Base-by-base conservation (phyloP, 371 early-diverging fungal genomes). In the Mortierella sp. region DNA sequence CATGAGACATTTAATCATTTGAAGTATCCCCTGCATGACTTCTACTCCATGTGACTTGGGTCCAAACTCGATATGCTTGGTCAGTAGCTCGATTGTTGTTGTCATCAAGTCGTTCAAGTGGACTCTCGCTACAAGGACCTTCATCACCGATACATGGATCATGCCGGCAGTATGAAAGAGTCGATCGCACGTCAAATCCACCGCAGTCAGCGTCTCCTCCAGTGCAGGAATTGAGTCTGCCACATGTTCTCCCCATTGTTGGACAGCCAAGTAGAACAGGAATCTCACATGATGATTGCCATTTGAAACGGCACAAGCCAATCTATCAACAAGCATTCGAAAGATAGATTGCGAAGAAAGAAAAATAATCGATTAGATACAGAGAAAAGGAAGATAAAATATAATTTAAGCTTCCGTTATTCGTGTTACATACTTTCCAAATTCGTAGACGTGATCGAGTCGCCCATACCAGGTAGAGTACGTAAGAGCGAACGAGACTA, bases 191-290 rank as follows among this genome's bases (percentile, higher is more conserved):
- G 70, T 63, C 43, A 81, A 28, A 22, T 81, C 83, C 3, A 73
- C 76, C 4, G 73, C 76, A 5, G 70, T 70, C 30, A 81, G 54
- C 8, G 76, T 66, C 59, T 81, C 83, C 32, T 81, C 83, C 16
- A 81, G 57, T 0, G 76, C 76, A 10, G 73, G 65, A 47, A 81
- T 70, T 28, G 76, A 62, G 40, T 70, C 32, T 10, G 73, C 69
- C 16, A 81, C 67, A n/a, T 75, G 83, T 0, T 81, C 76, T 12
- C 83, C 83, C 83, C 83, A 81, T 24, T 81, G 83, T 30, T 81
- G 83, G 5, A 81, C 83, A 0, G 72, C 69, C 37, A 81, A 18
- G 5, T 76, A 67, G 35, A 81, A 81, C 30, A 81, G 18, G 61
- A 76, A 81, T 30, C 54, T 66, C 49, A 81, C 83, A 40, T 76